Evolutionary conservation across 192 early-diverging fungal species (phyloP), one percentile per base, ranked within the genome.

Genomic region (Linnemannia exigua): DNA sequence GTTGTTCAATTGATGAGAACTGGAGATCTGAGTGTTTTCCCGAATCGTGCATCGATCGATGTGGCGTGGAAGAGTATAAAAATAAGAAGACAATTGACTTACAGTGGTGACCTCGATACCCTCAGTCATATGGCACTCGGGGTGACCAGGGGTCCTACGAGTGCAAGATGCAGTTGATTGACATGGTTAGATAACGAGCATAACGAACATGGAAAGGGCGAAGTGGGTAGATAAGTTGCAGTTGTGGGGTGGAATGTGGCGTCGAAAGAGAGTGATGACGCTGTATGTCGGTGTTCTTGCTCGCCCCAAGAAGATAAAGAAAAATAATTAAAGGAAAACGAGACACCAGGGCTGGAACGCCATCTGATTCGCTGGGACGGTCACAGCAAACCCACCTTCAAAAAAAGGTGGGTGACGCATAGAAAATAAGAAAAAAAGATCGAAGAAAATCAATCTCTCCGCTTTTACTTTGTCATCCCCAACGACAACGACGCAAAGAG

Each of bases 71-170:
- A 31, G 8, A 63, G 58, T 63, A 63, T 17, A 25, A 11, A 54
- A 47, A 47, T 14, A 47, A 47, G 4, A 31, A 9, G 0, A 15
- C 11, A 25, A 28, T 33, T 7, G 2, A 79, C 83, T 79, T 86
- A 86, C 83, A 36, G 98, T 99, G 54, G 98, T 97, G 28, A 98
- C 97, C 90, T 99, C 98, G 80, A 99, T 93, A 76, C 98, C 98
- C 67, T 91, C 89, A 31, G 97, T 96, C 44, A 95, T 90, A 69
- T 94, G 93, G 84, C 91, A 88, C 91, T 99, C 98, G 41, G 98
- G 98, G 85, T 99, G 98, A 9, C 98, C 98, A 41, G 98, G 98
- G 75, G 97, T 98, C 84, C 95, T 96, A 79, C 67, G 51, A 77
- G 80, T 52, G 81, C 50, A 72, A 47, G 36, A 66, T 20, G 9